These are phyloP conservation scores for Saccharomyces hybrid DNA, from an alignment of 1,139 yeast genomes.

Conservation along the genomic window DNA sequence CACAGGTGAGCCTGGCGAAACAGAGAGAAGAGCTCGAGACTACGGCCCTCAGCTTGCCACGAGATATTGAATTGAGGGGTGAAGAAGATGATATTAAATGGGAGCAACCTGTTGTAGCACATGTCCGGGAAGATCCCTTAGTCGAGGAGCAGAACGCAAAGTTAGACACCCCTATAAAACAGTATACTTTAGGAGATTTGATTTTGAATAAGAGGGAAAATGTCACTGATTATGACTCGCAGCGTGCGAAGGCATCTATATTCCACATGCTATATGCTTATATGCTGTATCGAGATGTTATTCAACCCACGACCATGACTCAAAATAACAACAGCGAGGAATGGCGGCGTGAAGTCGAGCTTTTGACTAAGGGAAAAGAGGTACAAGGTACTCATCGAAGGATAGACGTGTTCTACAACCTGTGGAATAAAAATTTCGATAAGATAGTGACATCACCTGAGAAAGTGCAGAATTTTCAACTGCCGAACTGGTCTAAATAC, in stretches of 20 bases:
- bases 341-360: conserved; percentile 12
- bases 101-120: not conserved
- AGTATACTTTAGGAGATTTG: not conserved
- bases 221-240: conserved; percentile 10
- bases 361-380: conserved; percentile 1
- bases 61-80: not conserved
- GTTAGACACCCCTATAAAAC: not conserved
- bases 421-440: conserved; percentile 20
- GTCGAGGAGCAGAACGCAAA: not conserved
- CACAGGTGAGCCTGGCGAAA: conserved; percentile 2
- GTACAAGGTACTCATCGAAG: not conserved
- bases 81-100: not conserved
- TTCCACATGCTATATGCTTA: conserved; percentile 27
- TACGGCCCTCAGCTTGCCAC: not conserved
- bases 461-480: conserved; percentile 20
- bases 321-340: not conserved
- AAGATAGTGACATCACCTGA: conserved; percentile 11
- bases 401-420: conserved; percentile 16
- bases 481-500: conserved; percentile 23
- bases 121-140: not conserved
- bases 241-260: conserved; percentile 23
- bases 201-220: not conserved
- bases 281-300: conserved; percentile 18
- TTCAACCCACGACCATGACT: conserved; percentile 2
- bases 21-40: not conserved